Conservation (phyloP, 1,139 yeast species). For the Kodamaea alishanica region DNA sequence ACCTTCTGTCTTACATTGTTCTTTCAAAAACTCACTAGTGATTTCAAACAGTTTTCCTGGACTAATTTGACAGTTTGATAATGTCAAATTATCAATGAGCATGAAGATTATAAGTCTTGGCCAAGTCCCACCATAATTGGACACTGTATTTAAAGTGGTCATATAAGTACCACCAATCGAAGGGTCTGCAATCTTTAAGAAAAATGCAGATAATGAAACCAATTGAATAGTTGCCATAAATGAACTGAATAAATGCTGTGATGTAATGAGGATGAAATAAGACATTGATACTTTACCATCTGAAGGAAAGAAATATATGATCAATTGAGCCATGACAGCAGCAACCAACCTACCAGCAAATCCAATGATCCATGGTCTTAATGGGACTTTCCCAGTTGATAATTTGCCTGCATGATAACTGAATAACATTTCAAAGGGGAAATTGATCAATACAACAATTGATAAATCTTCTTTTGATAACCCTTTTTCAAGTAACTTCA, state of each 20-base stretch:
- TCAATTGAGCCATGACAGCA: constrained; percentile 70
- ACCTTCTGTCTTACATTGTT: constrained; percentile 47
- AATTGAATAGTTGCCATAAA: constrained; percentile 95
- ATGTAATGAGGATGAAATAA: constrained; percentile 67
- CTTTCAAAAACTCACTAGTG: constrained; percentile 27
- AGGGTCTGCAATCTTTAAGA: constrained; percentile 94
- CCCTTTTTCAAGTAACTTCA: constrained; percentile 90
- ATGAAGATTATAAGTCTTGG: constrained; percentile 76
- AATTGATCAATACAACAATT: constrained; percentile 85
- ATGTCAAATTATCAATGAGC: constrained; percentile 75
- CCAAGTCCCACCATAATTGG: constrained; percentile 98
- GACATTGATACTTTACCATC: constrained; percentile 44
- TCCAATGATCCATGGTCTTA: constrained; percentile 87
- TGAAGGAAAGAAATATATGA: constrained; percentile 70
- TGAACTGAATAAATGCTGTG: constrained; percentile 81
- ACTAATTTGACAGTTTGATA: constrained; percentile 47
- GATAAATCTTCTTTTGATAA: constrained; percentile 91
- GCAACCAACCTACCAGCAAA: constrained; percentile 80
- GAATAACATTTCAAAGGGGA: constrained; percentile 92
- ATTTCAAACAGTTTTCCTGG: constrained; percentile 8
- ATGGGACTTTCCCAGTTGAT: constrained; percentile 72
- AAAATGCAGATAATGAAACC: constrained; percentile 92
- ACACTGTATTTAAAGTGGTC: constrained; percentile 90
- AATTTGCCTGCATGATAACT: constrained; percentile 96
- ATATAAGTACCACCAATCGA: constrained; percentile 95